phyloP scores from a whole-genome alignment of 2,329 filamentous ascomycete species.

The Fusarium udum region DNA sequence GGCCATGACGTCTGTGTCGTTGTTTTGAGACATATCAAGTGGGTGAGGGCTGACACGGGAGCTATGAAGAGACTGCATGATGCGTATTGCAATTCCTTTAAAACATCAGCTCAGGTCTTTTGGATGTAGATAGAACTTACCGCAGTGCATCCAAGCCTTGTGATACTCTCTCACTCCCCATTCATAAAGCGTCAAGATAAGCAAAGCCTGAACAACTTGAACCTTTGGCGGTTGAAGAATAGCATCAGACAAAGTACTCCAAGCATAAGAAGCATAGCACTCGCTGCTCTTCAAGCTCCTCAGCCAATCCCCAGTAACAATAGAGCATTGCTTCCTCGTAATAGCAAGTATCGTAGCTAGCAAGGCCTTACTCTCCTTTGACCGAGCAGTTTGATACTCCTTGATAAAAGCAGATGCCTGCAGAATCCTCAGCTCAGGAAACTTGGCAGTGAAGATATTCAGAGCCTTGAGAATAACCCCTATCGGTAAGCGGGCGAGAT shows the following conservation, averaged over 20 bases:
- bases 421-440: conserved; percentile 48
- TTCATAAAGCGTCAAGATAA: conserved; percentile 53
- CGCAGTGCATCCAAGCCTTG: conserved; percentile 54
- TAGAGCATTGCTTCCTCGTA: conserved; percentile 24
- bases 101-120: too few relatives aligned
- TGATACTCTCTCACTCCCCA: conserved; percentile 55
- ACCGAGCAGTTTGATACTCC: conserved; percentile 32
- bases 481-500: conserved; percentile 40
- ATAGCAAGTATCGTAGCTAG: conserved; percentile 32
- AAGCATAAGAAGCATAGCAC: conserved; percentile 26
- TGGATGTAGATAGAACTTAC: too few relatives aligned
- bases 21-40: conserved; percentile 22
- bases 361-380: conserved; percentile 41
- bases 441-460: conserved; percentile 48
- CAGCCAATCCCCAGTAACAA: conserved; percentile 23
- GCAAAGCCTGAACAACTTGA: conserved; percentile 51
- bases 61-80: conserved; percentile 41
- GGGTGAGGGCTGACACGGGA: conserved; percentile 30
- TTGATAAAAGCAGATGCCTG: conserved; percentile 47
- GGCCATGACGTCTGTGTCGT: conserved; percentile 16
- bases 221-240: conserved; percentile 34
- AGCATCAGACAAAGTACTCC: conserved; percentile 12
- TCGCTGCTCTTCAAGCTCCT: conserved; percentile 7
- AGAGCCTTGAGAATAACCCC: conserved; percentile 46
- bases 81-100: conserved; percentile 39